Evolutionary conservation across 2,329 filamentous ascomycete genomes (phyloP).

Genomic region (Xylaria sp.): DNA sequence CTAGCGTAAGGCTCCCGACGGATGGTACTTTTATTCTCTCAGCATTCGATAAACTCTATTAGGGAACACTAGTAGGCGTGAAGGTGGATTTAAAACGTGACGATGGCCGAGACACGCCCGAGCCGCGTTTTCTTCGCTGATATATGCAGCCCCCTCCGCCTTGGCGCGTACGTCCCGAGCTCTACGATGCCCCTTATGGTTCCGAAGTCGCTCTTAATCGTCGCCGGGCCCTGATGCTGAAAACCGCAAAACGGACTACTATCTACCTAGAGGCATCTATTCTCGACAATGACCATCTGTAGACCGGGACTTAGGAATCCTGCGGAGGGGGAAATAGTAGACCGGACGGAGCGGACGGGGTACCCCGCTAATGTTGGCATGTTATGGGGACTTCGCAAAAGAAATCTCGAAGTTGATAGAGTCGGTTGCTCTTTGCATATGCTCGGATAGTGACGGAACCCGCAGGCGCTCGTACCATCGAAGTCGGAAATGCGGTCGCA

Average conservation of each 20-base stretch:
- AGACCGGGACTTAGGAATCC: background rate
- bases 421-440: background rate
- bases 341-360: no score
- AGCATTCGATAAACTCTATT: no score
- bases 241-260: background rate
- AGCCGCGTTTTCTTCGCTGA: no score
- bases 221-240: background rate
- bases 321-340: background rate
- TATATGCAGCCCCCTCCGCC: no score
- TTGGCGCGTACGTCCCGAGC: no score
- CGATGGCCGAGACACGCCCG: no score
- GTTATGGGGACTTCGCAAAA: background rate
- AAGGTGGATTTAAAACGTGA: no score
- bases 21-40: no score
- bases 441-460: constrained; percentile 48
- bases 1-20: no score
- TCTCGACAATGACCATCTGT: background rate
- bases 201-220: background rate
- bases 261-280: background rate
- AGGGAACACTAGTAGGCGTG: no score
- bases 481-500: constrained; percentile 45
- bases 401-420: background rate
- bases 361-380: background rate
- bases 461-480: constrained; percentile 50
- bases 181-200: background rate